Conservation (phyloP, 1,139 yeast species). For the Protomyces macrosporus region DNA sequence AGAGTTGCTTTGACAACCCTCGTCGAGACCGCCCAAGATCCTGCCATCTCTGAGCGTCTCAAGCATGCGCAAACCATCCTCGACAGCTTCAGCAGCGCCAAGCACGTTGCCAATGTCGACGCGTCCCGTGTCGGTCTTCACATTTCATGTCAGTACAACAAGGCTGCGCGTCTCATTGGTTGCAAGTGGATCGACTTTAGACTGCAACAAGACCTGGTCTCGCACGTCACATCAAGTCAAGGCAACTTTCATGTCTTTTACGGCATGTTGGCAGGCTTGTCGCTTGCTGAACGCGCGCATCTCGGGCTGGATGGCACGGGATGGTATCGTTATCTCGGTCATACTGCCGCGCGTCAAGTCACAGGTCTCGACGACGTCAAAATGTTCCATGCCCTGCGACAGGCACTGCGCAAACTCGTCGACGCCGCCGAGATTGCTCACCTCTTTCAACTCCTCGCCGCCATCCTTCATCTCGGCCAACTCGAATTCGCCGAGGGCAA, state of each 20-base stretch:
- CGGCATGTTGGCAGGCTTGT: constrained; percentile 42
- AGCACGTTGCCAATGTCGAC: constrained; percentile 38
- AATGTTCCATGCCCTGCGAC: constrained; percentile 40
- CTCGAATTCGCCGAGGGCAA: constrained; percentile 40
- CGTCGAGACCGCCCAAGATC: background rate
- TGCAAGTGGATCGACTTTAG: constrained; percentile 42
- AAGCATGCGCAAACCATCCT: background rate
- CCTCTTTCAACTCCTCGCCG: constrained; percentile 44
- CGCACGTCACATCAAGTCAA: constrained; percentile 44
- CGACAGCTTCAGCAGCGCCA: constrained; percentile 32
- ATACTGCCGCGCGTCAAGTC: constrained; percentile 41
- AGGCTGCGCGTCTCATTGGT: constrained; percentile 42
- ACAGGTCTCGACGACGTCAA: constrained; percentile 41
- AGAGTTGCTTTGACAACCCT: background rate
- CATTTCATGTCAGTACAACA: constrained; percentile 43
- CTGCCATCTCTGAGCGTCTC: background rate
- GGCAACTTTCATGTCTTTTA: constrained; percentile 44
- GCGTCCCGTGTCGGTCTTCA: constrained; percentile 43
- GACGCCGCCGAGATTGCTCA: constrained; percentile 45
- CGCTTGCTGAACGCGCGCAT: constrained; percentile 41
- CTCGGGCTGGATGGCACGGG: constrained; percentile 37
- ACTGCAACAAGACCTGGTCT: constrained; percentile 42
- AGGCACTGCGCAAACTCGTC: constrained; percentile 38
- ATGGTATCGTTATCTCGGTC: constrained; percentile 43
- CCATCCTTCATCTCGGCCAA: constrained; percentile 44